A percentile compares a stretch with the other conserved stretches of the same genome.
These are phyloP conservation scores for Citrus sinensis DNA, from an alignment of 345 rosid species.

Conservation along the genomic window DVS_A1.0 CM039161.1:21151001-21151500, in stretches of 20 bases:
- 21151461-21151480: too few relatives aligned
- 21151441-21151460: too few relatives aligned
- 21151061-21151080: constrained; percentile 32
- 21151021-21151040: not conserved
- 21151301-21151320: too few relatives aligned
- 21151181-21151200: not conserved
- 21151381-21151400: too few relatives aligned
- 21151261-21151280: too few relatives aligned
- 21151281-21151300: too few relatives aligned
- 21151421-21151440: too few relatives aligned
- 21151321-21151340: too few relatives aligned
- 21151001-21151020: not conserved
- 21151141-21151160: constrained; percentile 18
- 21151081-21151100: not conserved
- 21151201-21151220: not conserved
- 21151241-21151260: not conserved
- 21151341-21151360: too few relatives aligned
- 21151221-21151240: not conserved
- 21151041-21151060: constrained; percentile 15
- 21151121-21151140: constrained; percentile 2
- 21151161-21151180: not conserved
- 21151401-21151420: too few relatives aligned
- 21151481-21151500: too few relatives aligned
- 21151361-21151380: too few relatives aligned
- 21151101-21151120: constrained; percentile 15